These are phyloP conservation scores for Neonectria faginata DNA, from an alignment of 2,329 filamentous ascomycete genomes.

Conservation along the genomic window DNA sequence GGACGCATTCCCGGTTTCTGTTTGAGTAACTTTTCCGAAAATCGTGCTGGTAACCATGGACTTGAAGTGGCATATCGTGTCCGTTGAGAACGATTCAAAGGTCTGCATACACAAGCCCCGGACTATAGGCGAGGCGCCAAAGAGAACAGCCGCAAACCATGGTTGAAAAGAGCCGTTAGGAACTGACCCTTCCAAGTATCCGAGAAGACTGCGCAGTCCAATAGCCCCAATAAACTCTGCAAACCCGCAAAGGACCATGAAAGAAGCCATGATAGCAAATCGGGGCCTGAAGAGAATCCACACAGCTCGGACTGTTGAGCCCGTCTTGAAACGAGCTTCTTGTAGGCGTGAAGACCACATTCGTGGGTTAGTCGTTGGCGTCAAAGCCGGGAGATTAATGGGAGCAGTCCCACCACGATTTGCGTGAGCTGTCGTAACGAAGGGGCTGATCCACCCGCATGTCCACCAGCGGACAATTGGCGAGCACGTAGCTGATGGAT, in stretches of 20 bases:
- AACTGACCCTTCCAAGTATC: not conserved
- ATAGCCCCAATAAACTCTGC: constrained; percentile 18
- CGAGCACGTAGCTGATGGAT: not conserved
- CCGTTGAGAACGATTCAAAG: constrained; percentile 20
- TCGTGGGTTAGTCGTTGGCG: not conserved
- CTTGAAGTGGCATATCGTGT: constrained; percentile 21
- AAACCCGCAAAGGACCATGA: constrained; percentile 16
- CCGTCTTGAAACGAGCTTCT: not conserved
- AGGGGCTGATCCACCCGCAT: constrained; percentile 16
- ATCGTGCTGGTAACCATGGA: constrained; percentile 5
- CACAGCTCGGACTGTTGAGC: constrained; percentile 2
- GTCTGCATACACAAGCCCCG: constrained; percentile 23
- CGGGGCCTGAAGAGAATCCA: constrained; percentile 6
- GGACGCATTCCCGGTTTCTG: not conserved
- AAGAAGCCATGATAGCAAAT: constrained; percentile 6
- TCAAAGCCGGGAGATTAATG: constrained; percentile 6
- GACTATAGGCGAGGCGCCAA: constrained; percentile 16
- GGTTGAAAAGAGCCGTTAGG: not conserved
- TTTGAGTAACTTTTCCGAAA: not conserved
- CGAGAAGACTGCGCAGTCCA: constrained; percentile 14
- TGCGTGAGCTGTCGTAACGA: not conserved
- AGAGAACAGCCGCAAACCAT: constrained; percentile 16
- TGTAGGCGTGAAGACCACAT: not conserved
- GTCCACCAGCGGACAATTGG: constrained; percentile 20
- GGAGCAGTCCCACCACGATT: not conserved